These are phyloP conservation scores for Cylindrotheca fusiformis DNA, from an alignment of 108 stramenopile species.

Conservation along the genomic window DNA sequence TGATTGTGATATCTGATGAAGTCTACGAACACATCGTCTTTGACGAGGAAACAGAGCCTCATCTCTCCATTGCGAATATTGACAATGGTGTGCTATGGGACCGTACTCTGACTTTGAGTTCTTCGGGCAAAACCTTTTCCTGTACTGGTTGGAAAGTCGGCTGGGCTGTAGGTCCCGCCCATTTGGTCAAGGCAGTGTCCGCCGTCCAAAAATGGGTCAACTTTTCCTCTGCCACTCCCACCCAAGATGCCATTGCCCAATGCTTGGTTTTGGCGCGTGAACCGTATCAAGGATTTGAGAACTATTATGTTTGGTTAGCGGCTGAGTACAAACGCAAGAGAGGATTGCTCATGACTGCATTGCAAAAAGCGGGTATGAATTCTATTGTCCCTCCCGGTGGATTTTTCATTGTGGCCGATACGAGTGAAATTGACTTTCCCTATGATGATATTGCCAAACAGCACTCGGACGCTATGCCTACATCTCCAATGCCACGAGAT, in stretches of 20 bases:
- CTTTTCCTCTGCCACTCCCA: slow-evolving; percentile 83
- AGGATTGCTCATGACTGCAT: slow-evolving; percentile 38
- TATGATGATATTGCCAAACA: slow-evolving; percentile 41
- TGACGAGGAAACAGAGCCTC: slow-evolving; percentile 54
- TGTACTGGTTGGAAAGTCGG: slow-evolving; percentile 92
- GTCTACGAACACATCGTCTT: slow-evolving; percentile 84
- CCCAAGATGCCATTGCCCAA: slow-evolving; percentile 77
- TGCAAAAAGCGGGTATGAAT: slow-evolving; percentile 63
- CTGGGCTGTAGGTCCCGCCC: slow-evolving; percentile 73
- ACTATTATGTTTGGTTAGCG: slow-evolving; percentile 70
- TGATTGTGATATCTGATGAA: slow-evolving; percentile 87
- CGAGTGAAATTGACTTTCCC: slow-evolving; percentile 48
- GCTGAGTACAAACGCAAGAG: slow-evolving; percentile 62
- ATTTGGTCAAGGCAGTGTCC: slow-evolving; percentile 59
- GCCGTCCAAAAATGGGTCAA: slow-evolving; percentile 74
- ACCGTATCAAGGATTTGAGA: slow-evolving; percentile 60
- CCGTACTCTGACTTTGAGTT: slow-evolving; percentile 77
- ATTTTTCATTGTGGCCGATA: slow-evolving; percentile 91
- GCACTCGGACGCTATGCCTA: slow-evolving; percentile 32
- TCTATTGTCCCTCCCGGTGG: slow-evolving; percentile 80
- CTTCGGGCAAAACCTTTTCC: slow-evolving; percentile 88
- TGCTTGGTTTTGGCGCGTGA: slow-evolving; percentile 48
- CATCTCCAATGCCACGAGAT: slow-evolving; percentile 56
- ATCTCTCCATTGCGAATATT: slow-evolving; percentile 63
- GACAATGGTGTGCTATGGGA: slow-evolving; percentile 62